Evolutionary conservation across 306 rosid genomes (phyloP).

Genomic region (Clitoria ternatea): DNA sequence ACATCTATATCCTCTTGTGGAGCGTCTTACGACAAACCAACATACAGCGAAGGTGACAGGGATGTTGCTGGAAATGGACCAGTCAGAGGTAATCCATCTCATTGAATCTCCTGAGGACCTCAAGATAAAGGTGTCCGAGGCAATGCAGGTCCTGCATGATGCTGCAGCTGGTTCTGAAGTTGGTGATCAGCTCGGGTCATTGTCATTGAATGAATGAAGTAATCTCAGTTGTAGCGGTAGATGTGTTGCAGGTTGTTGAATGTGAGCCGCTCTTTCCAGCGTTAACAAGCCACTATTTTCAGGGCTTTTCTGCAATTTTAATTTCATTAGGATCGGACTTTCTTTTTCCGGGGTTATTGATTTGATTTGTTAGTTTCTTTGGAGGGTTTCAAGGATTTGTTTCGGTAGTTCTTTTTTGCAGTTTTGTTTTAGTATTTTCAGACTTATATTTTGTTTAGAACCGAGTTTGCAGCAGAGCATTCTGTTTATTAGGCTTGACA

Average conservation of each 20-base stretch:
- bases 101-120: slow-evolving; percentile 83
- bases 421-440: slow-evolving; percentile 2
- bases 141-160: slow-evolving; percentile 70
- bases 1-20: slow-evolving; percentile 81
- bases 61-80: slow-evolving; percentile 95
- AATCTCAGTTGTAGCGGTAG: neutral
- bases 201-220: slow-evolving; percentile 51
- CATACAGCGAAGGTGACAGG: slow-evolving; percentile 80
- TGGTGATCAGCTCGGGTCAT: slow-evolving; percentile 47
- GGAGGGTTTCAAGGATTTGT: slow-evolving; percentile 29
- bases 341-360: slow-evolving; percentile 11
- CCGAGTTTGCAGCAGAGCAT: neutral
- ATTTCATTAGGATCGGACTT: slow-evolving; percentile 17
- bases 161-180: slow-evolving; percentile 57
- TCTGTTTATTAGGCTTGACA: slow-evolving; percentile 12
- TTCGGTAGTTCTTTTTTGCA: slow-evolving; percentile 23
- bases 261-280: slow-evolving; percentile 18
- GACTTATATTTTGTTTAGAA: slow-evolving; percentile 19
- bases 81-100: slow-evolving; percentile 89
- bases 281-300: slow-evolving; percentile 16
- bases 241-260: neutral
- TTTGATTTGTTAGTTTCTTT: slow-evolving; percentile 15
- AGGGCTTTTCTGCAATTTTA: slow-evolving; percentile 2
- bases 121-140: slow-evolving; percentile 79
- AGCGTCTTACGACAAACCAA: slow-evolving; percentile 47